phyloP scores from a whole-genome alignment of 2,329 filamentous ascomycete species.

The Colletotrichum cuscutae region DNA sequence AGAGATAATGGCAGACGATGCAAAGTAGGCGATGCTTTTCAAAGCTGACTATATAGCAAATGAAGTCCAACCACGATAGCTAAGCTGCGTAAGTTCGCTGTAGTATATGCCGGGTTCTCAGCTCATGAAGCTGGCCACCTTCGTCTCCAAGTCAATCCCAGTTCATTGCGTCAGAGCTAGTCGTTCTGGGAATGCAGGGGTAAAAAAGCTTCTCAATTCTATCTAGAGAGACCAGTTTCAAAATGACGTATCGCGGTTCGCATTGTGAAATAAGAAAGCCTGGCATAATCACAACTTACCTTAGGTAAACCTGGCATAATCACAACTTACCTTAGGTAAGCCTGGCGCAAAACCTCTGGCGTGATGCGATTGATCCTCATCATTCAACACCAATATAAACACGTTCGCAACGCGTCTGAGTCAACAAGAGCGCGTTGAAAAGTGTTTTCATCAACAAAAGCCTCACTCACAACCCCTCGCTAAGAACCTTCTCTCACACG shows the following conservation, averaged over 20 bases:
- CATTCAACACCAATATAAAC: background rate
- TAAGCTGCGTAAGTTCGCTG: too few species aligned
- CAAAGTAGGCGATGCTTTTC: too few species aligned
- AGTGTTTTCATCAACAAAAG: background rate
- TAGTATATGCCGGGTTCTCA: background rate
- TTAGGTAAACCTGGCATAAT: background rate
- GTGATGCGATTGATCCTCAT: background rate
- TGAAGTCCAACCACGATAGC: too few species aligned
- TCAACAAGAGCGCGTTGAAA: fast-evolving
- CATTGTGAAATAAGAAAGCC: background rate
- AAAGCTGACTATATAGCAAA: too few species aligned
- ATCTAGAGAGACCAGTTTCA: too few species aligned
- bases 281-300: background rate
- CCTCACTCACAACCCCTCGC: background rate
- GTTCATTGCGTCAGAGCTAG: too few species aligned
- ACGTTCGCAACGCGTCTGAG: background rate
- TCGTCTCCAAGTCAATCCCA: background rate
- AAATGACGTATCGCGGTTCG: too few species aligned
- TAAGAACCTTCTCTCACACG: fast-evolving
- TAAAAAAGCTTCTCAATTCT: too few species aligned
- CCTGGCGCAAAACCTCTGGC: too few species aligned
- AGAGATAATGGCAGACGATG: too few species aligned
- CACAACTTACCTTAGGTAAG: background rate
- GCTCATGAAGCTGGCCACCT: too few species aligned
- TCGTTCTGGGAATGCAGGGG: too few species aligned